These are phyloP conservation scores for Porcisia deanei DNA, from an alignment of 208 protist species.

Conservation along the genomic window DNA sequence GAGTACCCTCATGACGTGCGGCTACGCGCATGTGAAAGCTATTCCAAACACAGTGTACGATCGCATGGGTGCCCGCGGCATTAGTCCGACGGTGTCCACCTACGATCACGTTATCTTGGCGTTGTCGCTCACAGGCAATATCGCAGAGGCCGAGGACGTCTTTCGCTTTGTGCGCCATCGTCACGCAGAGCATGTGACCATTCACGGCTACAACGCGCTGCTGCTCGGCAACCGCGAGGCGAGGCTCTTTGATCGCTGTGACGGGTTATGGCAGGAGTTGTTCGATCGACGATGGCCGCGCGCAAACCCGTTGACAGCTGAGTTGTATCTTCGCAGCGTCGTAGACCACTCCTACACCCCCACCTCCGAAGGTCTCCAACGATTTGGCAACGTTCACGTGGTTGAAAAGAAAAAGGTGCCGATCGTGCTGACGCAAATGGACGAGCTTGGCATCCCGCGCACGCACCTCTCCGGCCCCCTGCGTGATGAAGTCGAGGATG, in stretches of 20 bases:
- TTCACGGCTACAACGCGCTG: constrained; percentile 78
- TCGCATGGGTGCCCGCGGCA: constrained; percentile 65
- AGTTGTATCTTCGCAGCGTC: constrained; percentile 88
- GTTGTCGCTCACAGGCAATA: constrained; percentile 74
- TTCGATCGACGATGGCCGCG: constrained; percentile 84
- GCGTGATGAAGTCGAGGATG: constrained; percentile 87
- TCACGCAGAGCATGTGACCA: constrained; percentile 60
- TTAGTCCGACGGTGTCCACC: constrained; percentile 75
- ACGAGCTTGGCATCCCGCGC: constrained; percentile 80
- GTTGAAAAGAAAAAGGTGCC: constrained; percentile 92
- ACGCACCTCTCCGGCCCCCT: constrained; percentile 79
- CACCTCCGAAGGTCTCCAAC: constrained; percentile 63
- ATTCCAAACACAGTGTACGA: constrained; percentile 78
- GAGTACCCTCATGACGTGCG: constrained; percentile 71
- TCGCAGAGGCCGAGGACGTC: constrained; percentile 74
- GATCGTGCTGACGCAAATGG: constrained; percentile 79
- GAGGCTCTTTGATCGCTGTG: constrained; percentile 68
- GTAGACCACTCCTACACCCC: constrained; percentile 87
- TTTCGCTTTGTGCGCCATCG: constrained; percentile 66
- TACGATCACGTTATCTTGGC: constrained; percentile 79
- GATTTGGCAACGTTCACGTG: constrained; percentile 76
- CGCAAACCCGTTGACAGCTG: constrained; percentile 63
- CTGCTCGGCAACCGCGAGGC: constrained; percentile 81
- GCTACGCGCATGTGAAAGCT: constrained; percentile 71
- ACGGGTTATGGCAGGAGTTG: constrained; percentile 82